Base-by-base conservation (phyloP, 2,329 filamentous ascomycete genomes). In the Penicillium sp. region DNA sequence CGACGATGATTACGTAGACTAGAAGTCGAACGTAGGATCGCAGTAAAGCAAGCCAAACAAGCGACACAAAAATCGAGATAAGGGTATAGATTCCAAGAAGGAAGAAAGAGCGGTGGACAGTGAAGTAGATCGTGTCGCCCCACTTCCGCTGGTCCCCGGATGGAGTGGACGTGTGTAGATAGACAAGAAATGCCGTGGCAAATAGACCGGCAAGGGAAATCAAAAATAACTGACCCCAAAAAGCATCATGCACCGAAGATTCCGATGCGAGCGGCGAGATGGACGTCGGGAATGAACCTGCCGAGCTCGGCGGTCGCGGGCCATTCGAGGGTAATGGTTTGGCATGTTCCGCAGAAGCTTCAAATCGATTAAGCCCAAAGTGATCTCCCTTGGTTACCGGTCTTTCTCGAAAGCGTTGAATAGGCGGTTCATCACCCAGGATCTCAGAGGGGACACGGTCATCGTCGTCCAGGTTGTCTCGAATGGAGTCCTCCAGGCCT, bases 81-180 rank as follows among this genome's bases (percentile, higher is more conserved):
- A 98, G 74, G 1, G 95, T 98, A 75, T 98, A 96, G 52, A 95
- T 86, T 2, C 91, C 90, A 43, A 99, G 86, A 63, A 98, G 88
- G 69, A 95, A 88, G 68, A 96, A 95, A 0, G 93, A 97, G 50
- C 87, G 87, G 65, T 90, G 88, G 35, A 99, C 78, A 4, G 91
- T 92, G 14, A 90, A 91, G 74, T 99, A 99, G 57, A 99, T 91
- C 1, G 93, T 97, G 74, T 99, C 95, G 14, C 93, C 93, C 55
- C 96, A 84, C 57, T 66, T 72, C 1, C 89, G 88, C 58, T 84
- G 83, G 69, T 90, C 90, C 54, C 82, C 81, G 52, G 79, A 79
- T 5, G 90, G 88, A 1, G 87, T 79, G 19, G 90, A 86, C 2
- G 93, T 98, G 71, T 98, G 91, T 42, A 99, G 82, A 80, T 90